A percentile compares a stretch with the other conserved stretches of the same genome.
Evolutionary conservation across 2,329 filamentous ascomycete genomes (phyloP).

Genomic region (Zalaria obscura): DNA sequence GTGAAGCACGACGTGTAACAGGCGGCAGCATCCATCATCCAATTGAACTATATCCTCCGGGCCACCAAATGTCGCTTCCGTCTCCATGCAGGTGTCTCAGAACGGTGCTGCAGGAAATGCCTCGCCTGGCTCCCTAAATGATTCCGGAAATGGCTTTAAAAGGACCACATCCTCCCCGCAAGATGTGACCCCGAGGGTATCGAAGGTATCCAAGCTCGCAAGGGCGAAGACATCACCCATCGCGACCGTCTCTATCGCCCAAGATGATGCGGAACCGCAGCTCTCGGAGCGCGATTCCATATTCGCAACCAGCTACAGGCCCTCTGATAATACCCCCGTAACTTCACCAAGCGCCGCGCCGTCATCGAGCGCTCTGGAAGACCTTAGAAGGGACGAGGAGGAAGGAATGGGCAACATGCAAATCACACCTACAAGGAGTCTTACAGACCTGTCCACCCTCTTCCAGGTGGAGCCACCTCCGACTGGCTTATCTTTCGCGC

Average conservation of each 20-base stretch:
- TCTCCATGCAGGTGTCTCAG: background rate
- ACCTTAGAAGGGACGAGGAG: conserved; percentile 6
- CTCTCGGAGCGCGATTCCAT: conserved; percentile 49
- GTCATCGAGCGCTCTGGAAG: no score
- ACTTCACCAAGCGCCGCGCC: conserved; percentile 3
- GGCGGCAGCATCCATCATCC: background rate
- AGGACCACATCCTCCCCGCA: background rate
- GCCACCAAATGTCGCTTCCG: background rate
- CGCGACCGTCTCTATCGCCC: conserved; percentile 3
- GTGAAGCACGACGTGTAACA: background rate
- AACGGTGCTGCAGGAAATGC: background rate
- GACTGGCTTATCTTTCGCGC: background rate
- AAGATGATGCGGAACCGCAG: conserved; percentile 31
- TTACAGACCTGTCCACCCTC: background rate
- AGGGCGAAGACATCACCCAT: conserved; percentile 4
- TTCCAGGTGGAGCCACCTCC: background rate
- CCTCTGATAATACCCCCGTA: conserved; percentile 26
- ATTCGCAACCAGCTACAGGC: conserved; percentile 47
- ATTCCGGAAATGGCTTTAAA: background rate
- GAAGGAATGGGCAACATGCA: background rate
- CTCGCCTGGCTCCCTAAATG: background rate
- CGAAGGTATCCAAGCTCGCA: conserved; percentile 1
- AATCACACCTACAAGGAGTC: background rate
- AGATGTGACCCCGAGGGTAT: background rate
- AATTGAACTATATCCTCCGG: background rate